Evolutionary conservation across 257 asterid genomes (phyloP).

Genomic region (Nicotiana noctiflora): DNA sequence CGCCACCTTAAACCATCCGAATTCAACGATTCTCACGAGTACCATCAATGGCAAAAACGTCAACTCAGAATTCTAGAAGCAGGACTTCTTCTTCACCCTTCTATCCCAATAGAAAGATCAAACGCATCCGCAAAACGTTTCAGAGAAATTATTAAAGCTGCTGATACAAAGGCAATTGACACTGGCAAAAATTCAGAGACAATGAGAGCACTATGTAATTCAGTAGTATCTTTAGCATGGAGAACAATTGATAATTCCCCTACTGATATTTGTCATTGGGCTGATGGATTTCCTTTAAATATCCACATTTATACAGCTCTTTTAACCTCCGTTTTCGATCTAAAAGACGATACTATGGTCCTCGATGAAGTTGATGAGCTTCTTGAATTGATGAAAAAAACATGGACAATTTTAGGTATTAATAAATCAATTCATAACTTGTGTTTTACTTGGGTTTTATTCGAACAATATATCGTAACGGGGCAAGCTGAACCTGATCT

Average conservation of each 20-base stretch:
- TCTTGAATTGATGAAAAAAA: slow-evolving; percentile 84
- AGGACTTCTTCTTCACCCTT: slow-evolving; percentile 70
- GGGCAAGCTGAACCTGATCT: slow-evolving; percentile 74
- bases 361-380: slow-evolving; percentile 86
- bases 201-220: slow-evolving; percentile 62
- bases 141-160: slow-evolving; percentile 37
- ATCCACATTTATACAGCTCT: slow-evolving; percentile 55
- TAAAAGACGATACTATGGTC: slow-evolving; percentile 62
- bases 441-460: slow-evolving; percentile 81
- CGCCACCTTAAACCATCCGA: slow-evolving; percentile 88
- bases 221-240: slow-evolving; percentile 73
- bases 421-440: slow-evolving; percentile 61
- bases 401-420: slow-evolving; percentile 71
- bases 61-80: slow-evolving; percentile 63
- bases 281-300: slow-evolving; percentile 82
- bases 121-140: slow-evolving; percentile 44
- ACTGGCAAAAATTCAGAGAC: slow-evolving; percentile 66
- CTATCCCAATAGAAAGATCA: slow-evolving; percentile 58
- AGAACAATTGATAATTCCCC: slow-evolving; percentile 50
- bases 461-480: slow-evolving; percentile 63
- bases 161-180: slow-evolving; percentile 56
- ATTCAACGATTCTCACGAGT: slow-evolving; percentile 63
- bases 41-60: slow-evolving; percentile 88
- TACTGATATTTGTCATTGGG: slow-evolving; percentile 86
- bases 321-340: slow-evolving; percentile 44